Base-by-base conservation (phyloP, 1,284 basidiomycete species). In the Cutaneotrichosporon sp. region DNA sequence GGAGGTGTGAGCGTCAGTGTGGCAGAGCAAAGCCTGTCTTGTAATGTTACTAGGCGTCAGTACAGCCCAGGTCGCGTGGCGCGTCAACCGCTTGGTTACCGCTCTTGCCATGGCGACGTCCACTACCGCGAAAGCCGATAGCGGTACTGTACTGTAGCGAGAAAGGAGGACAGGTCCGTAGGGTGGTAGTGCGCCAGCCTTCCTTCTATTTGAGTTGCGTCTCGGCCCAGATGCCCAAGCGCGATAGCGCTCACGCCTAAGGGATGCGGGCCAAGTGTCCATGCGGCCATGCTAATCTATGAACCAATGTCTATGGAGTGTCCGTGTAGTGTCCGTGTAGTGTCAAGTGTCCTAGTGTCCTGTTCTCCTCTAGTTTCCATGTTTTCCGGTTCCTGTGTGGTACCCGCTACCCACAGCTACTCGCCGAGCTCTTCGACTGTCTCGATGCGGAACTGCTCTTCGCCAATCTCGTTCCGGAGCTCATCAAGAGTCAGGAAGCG, bases 391-490 rank as follows among this genome's bases (percentile, higher is more conserved):
- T 9, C 22, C 2, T 5, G 22, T 13, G 49, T 5, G 22, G 5
- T 11, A 11, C 11, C 49, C 1, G 49, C 26, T 26, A 26, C 26
- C 26, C 3, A 3, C 26, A 22, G 11, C 18, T 53, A 16, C 26
- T 18, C 30, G 18, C 42, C 42, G 3, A 46, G 42, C 5, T 53
- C 51, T 18, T 53, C 51, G 9, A 53, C 30, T 2, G 51, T 32
- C 51, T 53, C 51, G 16, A 53, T 16, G 31, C 51, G 51, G 31
- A 53, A 53, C 18, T 32, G 51, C 9, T 53, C 30, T 9, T 53
- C 51, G 31, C 51, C 51, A 3, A 53, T 31, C 51, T 53, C 30
- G 4, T 34, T 4, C 31, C 51, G 30, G 51, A 18, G 31, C 31
- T 53, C 51, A 16, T 53, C 31, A 4, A 53, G 51, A 18, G 30